Conservation (phyloP, 768 basidiomycete species). For the Tulasnella sp. region DNA sequence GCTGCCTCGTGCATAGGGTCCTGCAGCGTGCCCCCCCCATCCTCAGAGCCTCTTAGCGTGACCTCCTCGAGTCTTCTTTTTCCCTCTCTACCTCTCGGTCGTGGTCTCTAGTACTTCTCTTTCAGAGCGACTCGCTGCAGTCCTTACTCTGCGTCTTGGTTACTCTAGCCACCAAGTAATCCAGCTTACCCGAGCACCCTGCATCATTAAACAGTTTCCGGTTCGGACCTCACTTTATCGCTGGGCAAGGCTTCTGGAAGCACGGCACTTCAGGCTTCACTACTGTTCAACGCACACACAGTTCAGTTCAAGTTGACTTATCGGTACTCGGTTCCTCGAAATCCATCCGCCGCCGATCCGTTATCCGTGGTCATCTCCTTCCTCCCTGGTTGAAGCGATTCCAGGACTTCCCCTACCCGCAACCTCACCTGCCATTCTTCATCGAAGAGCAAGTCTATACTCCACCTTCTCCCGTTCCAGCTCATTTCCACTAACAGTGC, state of each 20-base stretch:
- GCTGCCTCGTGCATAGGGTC: constrained; percentile 2
- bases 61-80: neutral
- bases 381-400: neutral
- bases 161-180: neutral
- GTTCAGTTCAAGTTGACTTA: neutral
- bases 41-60: neutral
- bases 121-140: neutral
- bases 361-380: neutral
- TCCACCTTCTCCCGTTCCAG: neutral
- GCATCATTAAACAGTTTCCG: neutral
- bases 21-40: neutral
- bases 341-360: neutral
- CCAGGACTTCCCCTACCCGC: neutral
- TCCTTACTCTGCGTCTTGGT: neutral
- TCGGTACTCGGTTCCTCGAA: neutral
- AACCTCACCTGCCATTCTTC: neutral
- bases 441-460: neutral
- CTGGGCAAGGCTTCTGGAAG: neutral
- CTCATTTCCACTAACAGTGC: neutral
- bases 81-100: neutral
- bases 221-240: neutral
- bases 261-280: neutral
- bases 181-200: neutral
- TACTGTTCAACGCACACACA: neutral
- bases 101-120: neutral